Evolutionary conservation across 768 basidiomycete species (phyloP).

Genomic region (Galerina marginata): DNA sequence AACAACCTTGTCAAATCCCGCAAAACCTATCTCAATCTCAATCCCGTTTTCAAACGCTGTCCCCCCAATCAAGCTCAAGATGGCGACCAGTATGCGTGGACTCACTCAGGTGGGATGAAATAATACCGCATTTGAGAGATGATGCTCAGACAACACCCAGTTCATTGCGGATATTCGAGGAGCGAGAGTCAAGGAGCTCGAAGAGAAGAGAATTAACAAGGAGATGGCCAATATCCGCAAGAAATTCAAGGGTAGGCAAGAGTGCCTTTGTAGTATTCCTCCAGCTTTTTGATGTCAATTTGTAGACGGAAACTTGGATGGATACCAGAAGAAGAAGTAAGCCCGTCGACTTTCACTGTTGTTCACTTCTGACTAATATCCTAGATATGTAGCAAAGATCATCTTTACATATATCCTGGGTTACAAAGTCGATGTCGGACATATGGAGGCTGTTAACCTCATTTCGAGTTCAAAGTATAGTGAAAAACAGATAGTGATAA

Average conservation of each 20-base stretch:
- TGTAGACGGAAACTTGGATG: constrained; percentile 82
- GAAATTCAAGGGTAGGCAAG: constrained; percentile 89
- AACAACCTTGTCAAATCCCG: no score
- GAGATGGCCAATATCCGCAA: constrained; percentile 99
- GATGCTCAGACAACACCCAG: constrained; percentile 44
- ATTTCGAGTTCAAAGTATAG: constrained; percentile 95
- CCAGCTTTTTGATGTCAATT: constrained; percentile 6
- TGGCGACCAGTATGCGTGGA: constrained; percentile 93
- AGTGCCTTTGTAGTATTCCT: constrained; percentile 7
- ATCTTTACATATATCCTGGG: constrained; percentile 99
- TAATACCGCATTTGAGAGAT: background rate
- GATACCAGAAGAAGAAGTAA: constrained; percentile 93
- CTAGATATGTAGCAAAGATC: constrained; percentile 96
- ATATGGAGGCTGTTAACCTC: constrained; percentile 99
- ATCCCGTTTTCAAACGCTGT: no score
- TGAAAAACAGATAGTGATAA: constrained; percentile 96
- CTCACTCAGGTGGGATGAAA: constrained; percentile 79
- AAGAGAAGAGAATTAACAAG: constrained; percentile 99
- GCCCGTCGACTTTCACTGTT: constrained; percentile 17
- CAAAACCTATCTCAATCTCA: no score
- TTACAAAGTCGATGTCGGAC: constrained; percentile 98
- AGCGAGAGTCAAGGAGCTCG: constrained; percentile 93
- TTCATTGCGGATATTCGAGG: constrained; percentile 99
- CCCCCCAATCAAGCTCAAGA: constrained; percentile 33
- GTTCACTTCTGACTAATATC: constrained; percentile 1